Conservation (phyloP, 805 yeast genomes). For the Lipomyces lipofer region DNA sequence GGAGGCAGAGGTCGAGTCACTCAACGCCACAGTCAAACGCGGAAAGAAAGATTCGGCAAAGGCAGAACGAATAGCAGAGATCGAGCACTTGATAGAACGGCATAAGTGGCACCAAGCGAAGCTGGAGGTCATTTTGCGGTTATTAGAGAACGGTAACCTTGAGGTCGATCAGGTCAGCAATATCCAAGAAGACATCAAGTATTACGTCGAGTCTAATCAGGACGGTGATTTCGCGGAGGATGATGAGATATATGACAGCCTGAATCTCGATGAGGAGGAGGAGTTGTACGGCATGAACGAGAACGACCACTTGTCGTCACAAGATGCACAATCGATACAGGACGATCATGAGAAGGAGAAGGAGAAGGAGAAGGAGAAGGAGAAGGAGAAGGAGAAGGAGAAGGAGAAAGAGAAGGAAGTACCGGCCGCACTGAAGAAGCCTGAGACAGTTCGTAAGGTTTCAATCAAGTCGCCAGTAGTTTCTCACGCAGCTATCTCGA, state of each 20-base stretch:
- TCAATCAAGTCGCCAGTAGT: conserved; percentile 29
- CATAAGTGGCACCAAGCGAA: conserved; percentile 76
- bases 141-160: conserved; percentile 75
- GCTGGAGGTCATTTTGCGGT: conserved; percentile 73
- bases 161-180: conserved; percentile 75
- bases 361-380: conserved; percentile 23
- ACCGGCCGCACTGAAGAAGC: conserved; percentile 16
- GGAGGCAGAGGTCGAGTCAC: conserved; percentile 67
- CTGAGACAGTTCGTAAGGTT: conserved; percentile 12
- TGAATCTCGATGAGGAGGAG: conserved; percentile 63
- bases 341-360: conserved; percentile 33
- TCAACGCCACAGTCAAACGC: conserved; percentile 54
- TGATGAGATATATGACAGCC: conserved; percentile 85
- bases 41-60: conserved; percentile 60
- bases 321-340: conserved; percentile 23
- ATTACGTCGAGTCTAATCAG: conserved; percentile 90
- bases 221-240: conserved; percentile 93
- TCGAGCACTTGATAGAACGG: conserved; percentile 64
- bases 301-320: conserved; percentile 27
- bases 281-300: conserved; percentile 45
- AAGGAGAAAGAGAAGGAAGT: conserved; percentile 18
- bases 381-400: conserved; percentile 9
- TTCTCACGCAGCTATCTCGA: conserved; percentile 25
- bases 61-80: conserved; percentile 61
- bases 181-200: conserved; percentile 84